Percentiles rank a stretch among this genome's conserved stretches.
These are phyloP conservation scores for Apiotrichum veenhuisii DNA, from an alignment of 1,284 basidiomycete genomes.

Conservation along the genomic window DNA sequence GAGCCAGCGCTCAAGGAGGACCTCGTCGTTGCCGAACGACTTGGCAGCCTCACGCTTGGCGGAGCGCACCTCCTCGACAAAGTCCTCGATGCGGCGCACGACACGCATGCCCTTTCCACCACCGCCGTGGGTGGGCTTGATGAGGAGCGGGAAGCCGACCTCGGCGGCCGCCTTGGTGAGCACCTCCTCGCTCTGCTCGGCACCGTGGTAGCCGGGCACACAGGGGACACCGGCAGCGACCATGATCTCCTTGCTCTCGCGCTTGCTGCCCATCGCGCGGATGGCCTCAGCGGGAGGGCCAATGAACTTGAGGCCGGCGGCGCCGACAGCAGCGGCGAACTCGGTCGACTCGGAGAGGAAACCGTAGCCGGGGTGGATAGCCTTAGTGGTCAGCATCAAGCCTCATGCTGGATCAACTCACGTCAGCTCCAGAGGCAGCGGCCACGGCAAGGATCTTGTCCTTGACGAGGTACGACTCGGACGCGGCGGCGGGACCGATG, in stretches of 20 bases:
- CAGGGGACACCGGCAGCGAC: conserved; percentile 84
- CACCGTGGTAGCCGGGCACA: conserved; percentile 64
- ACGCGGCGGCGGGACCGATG: conserved; percentile 81
- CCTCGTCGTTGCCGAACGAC: conserved; percentile 78
- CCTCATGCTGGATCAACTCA: conserved; percentile 38
- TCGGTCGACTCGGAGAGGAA: conserved; percentile 73
- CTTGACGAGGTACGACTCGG: conserved; percentile 82
- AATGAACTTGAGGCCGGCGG: conserved; percentile 59
- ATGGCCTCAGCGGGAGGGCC: conserved; percentile 63
- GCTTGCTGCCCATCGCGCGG: conserved; percentile 62
- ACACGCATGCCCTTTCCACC: conserved; percentile 69
- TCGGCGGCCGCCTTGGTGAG: conserved; percentile 48
- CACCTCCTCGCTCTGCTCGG: conserved; percentile 57
- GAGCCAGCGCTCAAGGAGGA: conserved; percentile 82
- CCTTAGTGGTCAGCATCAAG: conserved; percentile 13
- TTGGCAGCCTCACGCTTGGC: conserved; percentile 84
- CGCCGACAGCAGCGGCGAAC: conserved; percentile 56
- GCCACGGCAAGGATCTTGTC: conserved; percentile 86
- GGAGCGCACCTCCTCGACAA: conserved; percentile 68
- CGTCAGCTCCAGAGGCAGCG: conserved; percentile 74
- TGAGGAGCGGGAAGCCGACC: conserved; percentile 60
- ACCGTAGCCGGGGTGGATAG: conserved; percentile 66
- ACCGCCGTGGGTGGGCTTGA: conserved; percentile 69
- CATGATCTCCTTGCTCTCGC: conserved; percentile 74
- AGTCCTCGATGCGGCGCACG: conserved; percentile 54